A percentile compares a stretch with the other conserved stretches of the same genome.
These are phyloP conservation scores for Eragrostis curvula DNA, from an alignment of 176 grass and related monocot species.

Conservation along the genomic window DNA sequence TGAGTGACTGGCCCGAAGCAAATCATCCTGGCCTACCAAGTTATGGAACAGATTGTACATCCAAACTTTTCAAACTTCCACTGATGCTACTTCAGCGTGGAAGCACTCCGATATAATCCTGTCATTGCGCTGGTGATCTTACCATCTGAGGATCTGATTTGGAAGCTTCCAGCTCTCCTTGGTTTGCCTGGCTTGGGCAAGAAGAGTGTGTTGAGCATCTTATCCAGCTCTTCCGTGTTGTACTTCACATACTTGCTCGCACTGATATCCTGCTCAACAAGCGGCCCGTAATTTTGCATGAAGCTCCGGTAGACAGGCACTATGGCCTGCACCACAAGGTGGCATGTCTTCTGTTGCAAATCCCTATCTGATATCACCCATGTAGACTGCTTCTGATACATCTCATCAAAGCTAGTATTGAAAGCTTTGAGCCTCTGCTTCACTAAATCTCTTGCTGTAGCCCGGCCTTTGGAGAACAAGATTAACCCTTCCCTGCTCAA, in stretches of 20 bases:
- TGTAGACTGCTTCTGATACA: slow-evolving; percentile 79
- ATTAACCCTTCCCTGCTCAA: slow-evolving; percentile 94
- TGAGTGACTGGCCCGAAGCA: slow-evolving; percentile 27
- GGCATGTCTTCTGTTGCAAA: slow-evolving; percentile 77
- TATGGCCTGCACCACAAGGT: slow-evolving; percentile 76
- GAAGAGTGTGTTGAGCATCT: slow-evolving; percentile 78
- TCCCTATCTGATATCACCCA: slow-evolving; percentile 88
- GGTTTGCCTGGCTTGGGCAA: slow-evolving; percentile 58
- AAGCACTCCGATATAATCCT: slow-evolving; percentile 70
- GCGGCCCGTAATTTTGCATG: slow-evolving; percentile 97
- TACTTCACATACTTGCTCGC: slow-evolving; percentile 79
- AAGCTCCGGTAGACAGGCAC: slow-evolving; percentile 94
- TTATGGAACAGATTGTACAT: slow-evolving; percentile 42
- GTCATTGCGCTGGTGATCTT: slow-evolving; percentile 62
- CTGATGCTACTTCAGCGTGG: slow-evolving; percentile 64
- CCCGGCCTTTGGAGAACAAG: slow-evolving; percentile 86
- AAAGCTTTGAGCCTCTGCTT: slow-evolving; percentile 89
- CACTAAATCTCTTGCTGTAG: slow-evolving; percentile 86
- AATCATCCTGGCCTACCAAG: slow-evolving; percentile 16
- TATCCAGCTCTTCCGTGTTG: slow-evolving; percentile 66
- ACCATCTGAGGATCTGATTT: slow-evolving; percentile 66
- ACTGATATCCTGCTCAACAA: slow-evolving; percentile 78
- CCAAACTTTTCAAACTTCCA: slow-evolving; percentile 18
- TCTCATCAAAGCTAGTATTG: slow-evolving; percentile 80
- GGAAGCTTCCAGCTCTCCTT: slow-evolving; percentile 64